Evolutionary conservation across 441 rosid species (phyloP).

Genomic region (Erysimum cheiri): DNA sequence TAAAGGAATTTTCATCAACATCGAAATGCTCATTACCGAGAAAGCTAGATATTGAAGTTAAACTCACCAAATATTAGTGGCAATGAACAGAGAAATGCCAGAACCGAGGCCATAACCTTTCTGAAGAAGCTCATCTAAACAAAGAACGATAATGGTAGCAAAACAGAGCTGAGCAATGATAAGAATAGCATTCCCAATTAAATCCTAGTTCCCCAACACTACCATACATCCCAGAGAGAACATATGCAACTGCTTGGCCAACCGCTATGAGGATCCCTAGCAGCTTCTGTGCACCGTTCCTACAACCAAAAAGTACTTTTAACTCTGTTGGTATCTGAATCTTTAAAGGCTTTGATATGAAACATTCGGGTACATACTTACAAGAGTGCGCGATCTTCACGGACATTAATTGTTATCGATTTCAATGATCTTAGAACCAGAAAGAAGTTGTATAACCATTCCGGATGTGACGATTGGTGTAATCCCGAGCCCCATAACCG

Average conservation of each 20-base stretch:
- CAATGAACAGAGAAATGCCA: conserved; percentile 74
- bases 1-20: not conserved
- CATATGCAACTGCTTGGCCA: conserved; percentile 73
- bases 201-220: conserved; percentile 62
- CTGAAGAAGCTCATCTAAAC: conserved; percentile 76
- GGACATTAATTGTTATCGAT: conserved; percentile 75
- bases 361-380: conserved; percentile 44
- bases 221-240: conserved; percentile 76
- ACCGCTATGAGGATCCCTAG: conserved; percentile 74
- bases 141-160: conserved; percentile 71
- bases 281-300: conserved; percentile 71
- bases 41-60: not conserved
- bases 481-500: conserved; percentile 80
- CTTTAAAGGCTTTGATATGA: not conserved
- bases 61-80: conserved; percentile 67
- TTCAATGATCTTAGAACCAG: conserved; percentile 69
- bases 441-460: conserved; percentile 67
- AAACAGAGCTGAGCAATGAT: conserved; percentile 86
- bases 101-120: conserved; percentile 78
- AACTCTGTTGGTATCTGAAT: not conserved
- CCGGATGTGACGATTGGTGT: conserved; percentile 78
- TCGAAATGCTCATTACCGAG: conserved; percentile 20
- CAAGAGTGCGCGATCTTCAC: conserved; percentile 72
- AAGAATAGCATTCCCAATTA: conserved; percentile 90
- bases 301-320: not conserved